phyloP scores from a whole-genome alignment of 1,284 basidiomycete genomes.

The Anthracocystis panici-leucophaei region DNA sequence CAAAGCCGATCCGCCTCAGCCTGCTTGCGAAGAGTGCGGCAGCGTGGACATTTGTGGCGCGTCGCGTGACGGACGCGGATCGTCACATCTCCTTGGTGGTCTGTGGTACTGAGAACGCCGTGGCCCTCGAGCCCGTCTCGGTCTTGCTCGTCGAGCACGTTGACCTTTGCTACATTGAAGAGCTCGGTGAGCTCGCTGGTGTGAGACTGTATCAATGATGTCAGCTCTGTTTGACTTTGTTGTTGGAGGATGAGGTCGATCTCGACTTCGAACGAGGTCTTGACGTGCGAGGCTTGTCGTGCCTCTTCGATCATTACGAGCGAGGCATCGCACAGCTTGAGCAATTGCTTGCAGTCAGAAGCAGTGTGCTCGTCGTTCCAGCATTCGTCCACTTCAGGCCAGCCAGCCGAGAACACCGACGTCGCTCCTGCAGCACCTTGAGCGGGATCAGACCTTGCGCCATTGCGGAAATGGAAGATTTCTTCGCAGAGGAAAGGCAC shows the following conservation, averaged over 20 bases:
- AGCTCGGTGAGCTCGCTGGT: conserved; percentile 42
- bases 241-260: conserved; percentile 33
- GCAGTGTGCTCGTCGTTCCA: conserved; percentile 39
- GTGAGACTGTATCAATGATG: conserved; percentile 5
- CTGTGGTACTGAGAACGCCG: neutral
- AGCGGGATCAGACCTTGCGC: conserved; percentile 51
- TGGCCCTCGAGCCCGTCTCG: neutral
- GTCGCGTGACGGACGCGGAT: conserved; percentile 43
- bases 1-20: conserved; percentile 35
- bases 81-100: conserved; percentile 11
- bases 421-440: conserved; percentile 17
- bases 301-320: conserved; percentile 53
- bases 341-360: conserved; percentile 25
- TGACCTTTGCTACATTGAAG: conserved; percentile 57
- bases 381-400: conserved; percentile 39
- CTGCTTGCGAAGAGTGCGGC: conserved; percentile 47
- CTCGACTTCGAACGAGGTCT: conserved; percentile 54
- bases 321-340: conserved; percentile 41
- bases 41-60: conserved; percentile 60
- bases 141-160: conserved; percentile 20
- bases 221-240: conserved; percentile 1
- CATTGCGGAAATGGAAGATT: conserved; percentile 75
- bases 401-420: conserved; percentile 60
- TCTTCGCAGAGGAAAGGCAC: conserved; percentile 93
- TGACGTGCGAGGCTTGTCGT: conserved; percentile 42